These are phyloP conservation scores for Bisporella sp. DNA, from an alignment of 2,329 filamentous ascomycete species.

Conservation along the genomic window DNA sequence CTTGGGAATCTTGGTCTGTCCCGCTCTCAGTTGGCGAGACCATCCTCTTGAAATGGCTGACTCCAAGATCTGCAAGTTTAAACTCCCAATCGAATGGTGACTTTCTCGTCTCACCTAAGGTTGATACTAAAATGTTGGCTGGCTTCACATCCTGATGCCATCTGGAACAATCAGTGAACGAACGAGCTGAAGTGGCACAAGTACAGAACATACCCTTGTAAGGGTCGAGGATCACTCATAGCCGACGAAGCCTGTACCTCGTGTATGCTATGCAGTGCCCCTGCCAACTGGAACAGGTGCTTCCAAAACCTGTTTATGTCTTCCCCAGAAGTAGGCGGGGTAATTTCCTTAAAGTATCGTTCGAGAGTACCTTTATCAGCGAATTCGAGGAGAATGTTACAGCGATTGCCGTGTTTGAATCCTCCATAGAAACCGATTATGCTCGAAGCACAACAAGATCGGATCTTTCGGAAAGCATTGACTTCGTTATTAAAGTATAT, in stretches of 20 bases:
- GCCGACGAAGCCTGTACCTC: background rate
- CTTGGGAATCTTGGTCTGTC: background rate
- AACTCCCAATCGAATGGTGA: slow-evolving; percentile 20
- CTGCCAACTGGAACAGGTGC: slow-evolving; percentile 22
- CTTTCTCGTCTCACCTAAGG: slow-evolving; percentile 9
- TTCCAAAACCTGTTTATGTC: slow-evolving; percentile 29
- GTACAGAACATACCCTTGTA: slow-evolving; percentile 10
- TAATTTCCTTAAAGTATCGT: slow-evolving; percentile 22
- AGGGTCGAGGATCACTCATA: background rate
- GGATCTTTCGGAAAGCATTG: slow-evolving; percentile 18
- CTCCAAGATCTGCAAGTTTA: slow-evolving; percentile 26
- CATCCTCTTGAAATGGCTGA: slow-evolving; percentile 6
- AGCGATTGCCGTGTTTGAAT: slow-evolving; percentile 20
- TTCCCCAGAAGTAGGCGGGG: slow-evolving; percentile 17
- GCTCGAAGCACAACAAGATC: slow-evolving; percentile 3
- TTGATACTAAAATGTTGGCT: slow-evolving; percentile 24
- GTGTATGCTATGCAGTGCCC: slow-evolving; percentile 22
- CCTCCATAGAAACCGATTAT: slow-evolving; percentile 24
- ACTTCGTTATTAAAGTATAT: slow-evolving; percentile 20
- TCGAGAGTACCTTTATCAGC: slow-evolving; percentile 28
- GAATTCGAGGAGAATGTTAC: slow-evolving; percentile 30
- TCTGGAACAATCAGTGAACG: slow-evolving; percentile 12
- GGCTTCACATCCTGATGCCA: slow-evolving; percentile 29
- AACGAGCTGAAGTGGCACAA: background rate
- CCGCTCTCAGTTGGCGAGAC: background rate